Evolutionary conservation across 2,329 filamentous ascomycete genomes (phyloP).

Genomic region (Ophiosphaerella narmari): DNA sequence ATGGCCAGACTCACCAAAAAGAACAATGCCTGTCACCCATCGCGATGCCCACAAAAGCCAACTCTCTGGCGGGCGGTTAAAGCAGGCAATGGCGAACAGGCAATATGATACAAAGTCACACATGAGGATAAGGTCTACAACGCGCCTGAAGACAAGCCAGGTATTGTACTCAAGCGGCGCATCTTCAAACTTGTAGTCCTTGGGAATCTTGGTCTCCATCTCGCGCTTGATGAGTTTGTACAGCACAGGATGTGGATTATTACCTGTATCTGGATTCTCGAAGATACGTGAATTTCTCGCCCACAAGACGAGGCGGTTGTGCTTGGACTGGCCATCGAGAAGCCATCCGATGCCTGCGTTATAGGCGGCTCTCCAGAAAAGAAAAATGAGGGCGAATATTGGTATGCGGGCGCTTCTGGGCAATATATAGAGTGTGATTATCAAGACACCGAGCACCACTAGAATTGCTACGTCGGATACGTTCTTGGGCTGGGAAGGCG

Average conservation of each 20-base stretch:
- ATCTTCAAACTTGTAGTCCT: slow-evolving; percentile 90
- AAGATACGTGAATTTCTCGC: slow-evolving; percentile 85
- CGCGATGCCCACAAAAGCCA: slow-evolving; percentile 70
- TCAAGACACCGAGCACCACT: slow-evolving; percentile 74
- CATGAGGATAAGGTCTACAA: slow-evolving; percentile 97
- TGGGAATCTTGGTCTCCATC: slow-evolving; percentile 90
- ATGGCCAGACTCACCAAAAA: slow-evolving; percentile 79
- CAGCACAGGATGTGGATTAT: slow-evolving; percentile 80
- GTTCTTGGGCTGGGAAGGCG: slow-evolving; percentile 94
- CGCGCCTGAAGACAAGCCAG: slow-evolving; percentile 92
- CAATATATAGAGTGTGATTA: slow-evolving; percentile 73
- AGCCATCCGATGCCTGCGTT: slow-evolving; percentile 93
- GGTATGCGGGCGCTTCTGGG: slow-evolving; percentile 72
- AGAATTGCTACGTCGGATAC: slow-evolving; percentile 83
- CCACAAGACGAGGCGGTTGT: slow-evolving; percentile 84
- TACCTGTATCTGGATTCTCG: slow-evolving; percentile 77
- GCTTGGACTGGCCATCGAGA: slow-evolving; percentile 85
- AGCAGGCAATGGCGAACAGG: slow-evolving; percentile 90
- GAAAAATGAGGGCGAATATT: slow-evolving; percentile 79
- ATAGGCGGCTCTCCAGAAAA: slow-evolving; percentile 92
- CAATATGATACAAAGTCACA: slow-evolving; percentile 98
- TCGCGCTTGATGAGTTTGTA: slow-evolving; percentile 86
- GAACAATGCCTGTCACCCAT: slow-evolving; percentile 76
- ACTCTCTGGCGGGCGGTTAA: slow-evolving; percentile 75
- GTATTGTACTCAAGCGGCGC: slow-evolving; percentile 98